These are phyloP conservation scores for Hibiscus trionum DNA, from an alignment of 345 rosid species.

Conservation along the genomic window DNA sequence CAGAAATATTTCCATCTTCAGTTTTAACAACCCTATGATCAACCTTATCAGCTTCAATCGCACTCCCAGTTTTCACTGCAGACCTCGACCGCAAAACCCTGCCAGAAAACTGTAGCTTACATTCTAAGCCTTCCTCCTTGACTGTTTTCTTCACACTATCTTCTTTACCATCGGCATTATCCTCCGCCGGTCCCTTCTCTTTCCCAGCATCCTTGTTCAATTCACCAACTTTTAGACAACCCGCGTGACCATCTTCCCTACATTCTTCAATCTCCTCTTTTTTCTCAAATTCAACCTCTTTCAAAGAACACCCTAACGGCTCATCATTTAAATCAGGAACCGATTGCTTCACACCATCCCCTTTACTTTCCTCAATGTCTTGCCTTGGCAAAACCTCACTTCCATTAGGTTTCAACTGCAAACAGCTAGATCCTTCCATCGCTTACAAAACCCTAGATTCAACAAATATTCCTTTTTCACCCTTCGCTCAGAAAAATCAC, in stretches of 20 bases:
- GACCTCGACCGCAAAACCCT: slow-evolving; percentile 45
- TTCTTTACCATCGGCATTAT: slow-evolving; percentile 14
- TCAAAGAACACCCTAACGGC: not conserved
- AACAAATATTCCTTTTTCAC: not conserved
- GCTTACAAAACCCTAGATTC: slow-evolving; percentile 13
- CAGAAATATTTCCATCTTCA: not conserved
- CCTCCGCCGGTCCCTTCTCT: slow-evolving; percentile 20
- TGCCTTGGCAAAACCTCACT: slow-evolving; percentile 11
- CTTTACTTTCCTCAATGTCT: slow-evolving; percentile 11
- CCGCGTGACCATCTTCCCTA: slow-evolving; percentile 14
- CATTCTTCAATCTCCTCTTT: slow-evolving; percentile 13
- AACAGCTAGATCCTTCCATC: slow-evolving; percentile 36
- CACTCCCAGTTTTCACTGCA: slow-evolving; percentile 17
- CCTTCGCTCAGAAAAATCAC: not conserved
- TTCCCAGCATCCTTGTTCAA: slow-evolving; percentile 11
- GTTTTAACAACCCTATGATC: slow-evolving; percentile 9
- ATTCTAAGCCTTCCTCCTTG: slow-evolving; percentile 11
- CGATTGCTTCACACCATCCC: slow-evolving; percentile 6
- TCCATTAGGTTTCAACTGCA: slow-evolving; percentile 15
- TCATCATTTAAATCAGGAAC: slow-evolving; percentile 22
- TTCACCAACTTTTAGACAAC: slow-evolving; percentile 6
- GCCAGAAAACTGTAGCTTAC: slow-evolving; percentile 18
- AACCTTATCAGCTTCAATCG: not conserved
- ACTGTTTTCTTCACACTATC: slow-evolving; percentile 18
- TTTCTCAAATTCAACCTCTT: slow-evolving; percentile 12